Conservation (phyloP, 257 asterid species). For the Solanum chmielewskii region DNA sequence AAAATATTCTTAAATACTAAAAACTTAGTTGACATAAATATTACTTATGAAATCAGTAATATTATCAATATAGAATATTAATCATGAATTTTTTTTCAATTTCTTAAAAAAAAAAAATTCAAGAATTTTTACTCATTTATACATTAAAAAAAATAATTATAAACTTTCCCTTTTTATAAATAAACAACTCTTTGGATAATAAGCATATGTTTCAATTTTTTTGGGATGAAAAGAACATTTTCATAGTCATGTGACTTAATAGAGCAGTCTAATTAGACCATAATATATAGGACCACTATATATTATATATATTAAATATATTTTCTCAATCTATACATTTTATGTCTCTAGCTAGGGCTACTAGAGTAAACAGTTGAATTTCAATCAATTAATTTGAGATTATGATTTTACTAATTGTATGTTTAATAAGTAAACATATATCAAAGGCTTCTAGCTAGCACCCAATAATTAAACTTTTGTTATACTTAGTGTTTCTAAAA, state of each 20-base stretch:
- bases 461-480: neutral
- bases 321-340: neutral
- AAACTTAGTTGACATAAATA: rapidly evolving
- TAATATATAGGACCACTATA: neutral
- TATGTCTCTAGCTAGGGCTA: neutral
- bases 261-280: neutral
- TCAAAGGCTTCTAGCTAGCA: neutral
- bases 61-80: neutral
- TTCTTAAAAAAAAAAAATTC: too few relatives aligned
- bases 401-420: neutral
- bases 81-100: neutral
- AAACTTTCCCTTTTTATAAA: neutral
- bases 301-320: neutral
- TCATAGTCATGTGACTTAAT: neutral
- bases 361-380: neutral
- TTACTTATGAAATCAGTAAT: too few relatives aligned
- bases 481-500: neutral
- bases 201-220: neutral
- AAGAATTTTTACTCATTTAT: neutral
- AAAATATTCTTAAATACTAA: neutral
- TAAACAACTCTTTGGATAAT: neutral
- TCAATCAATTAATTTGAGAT: neutral
- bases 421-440: neutral
- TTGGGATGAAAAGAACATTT: neutral
- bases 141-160: too few relatives aligned